Evolutionary conservation across 140 eudicot genomes (phyloP), one percentile per base, ranked within the genome.

Genomic region (Anethum foeniculum): DNA sequence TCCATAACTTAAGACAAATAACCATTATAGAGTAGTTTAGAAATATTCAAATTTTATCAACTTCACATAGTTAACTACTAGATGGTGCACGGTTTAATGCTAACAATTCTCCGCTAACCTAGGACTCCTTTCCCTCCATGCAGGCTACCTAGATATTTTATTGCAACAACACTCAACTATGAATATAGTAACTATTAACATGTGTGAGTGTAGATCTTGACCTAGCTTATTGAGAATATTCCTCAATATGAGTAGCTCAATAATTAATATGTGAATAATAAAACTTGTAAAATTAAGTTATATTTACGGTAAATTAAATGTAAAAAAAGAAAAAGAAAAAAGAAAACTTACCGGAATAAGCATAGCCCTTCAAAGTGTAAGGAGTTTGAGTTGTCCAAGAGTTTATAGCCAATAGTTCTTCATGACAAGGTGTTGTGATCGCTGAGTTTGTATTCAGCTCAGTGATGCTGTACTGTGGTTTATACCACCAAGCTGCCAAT

Each of bases 401-500:
- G 85, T 91, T 95, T 36, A 95, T 95, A 3, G 97, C 96, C 89
- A 95, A 83, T 19, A 95, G 85, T 81, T 95, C 99, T 64, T 95
- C 96, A 52, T 95, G 99, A 65, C 93, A 84, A 1, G 99, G 99
- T 0, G 99, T 92, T 28, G 99, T 95, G 32, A 95, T 95, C 62
- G 90, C 98, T 8, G 99, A 95, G 86, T 95, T 95, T 82, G 90
- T 91, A 87, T 95, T 95, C 41, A 95, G 84, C 88, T 95, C 99
- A 52, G 88, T 95, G 80, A 95, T 95, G 28, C 87, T 89, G 86
- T 89, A 76, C 83, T 95, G 97, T 9, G 96, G 97, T 86, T 93
- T 95, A 56, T 95, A 95, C 99, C 99, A 95, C 99, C 99, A 95
- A 32, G 97, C 99, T 95, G 90, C 82, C 65, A 38, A 23, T 11